phyloP scores from a whole-genome alignment of 1,284 basidiomycete species.

The Rhodotorula glutinis region DNA sequence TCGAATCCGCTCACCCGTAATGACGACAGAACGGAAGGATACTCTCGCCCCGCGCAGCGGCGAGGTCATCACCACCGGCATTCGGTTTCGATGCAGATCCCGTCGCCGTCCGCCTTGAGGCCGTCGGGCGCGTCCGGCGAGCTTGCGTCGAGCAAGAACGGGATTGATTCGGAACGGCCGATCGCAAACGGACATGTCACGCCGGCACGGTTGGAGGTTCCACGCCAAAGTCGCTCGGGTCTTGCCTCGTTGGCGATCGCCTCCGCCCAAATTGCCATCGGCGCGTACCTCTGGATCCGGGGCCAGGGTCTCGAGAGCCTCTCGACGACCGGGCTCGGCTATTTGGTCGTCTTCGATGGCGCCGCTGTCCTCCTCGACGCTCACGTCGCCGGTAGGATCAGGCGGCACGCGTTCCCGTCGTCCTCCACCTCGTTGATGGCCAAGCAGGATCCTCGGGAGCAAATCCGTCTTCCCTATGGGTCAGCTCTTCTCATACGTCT shows the following conservation, averaged over 20 bases:
- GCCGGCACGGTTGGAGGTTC: too few species aligned
- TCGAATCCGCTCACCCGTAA: not conserved
- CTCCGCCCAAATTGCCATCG: conserved; percentile 53
- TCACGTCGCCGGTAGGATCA: not conserved
- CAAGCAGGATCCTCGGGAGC: too few species aligned
- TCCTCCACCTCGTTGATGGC: too few species aligned
- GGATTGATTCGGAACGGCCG: too few species aligned
- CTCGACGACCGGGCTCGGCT: conserved; percentile 83
- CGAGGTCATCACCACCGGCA: conserved; percentile 65
- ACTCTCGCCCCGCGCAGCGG: conserved; percentile 10
- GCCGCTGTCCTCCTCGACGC: conserved; percentile 56
- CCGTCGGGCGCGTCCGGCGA: conserved; percentile 26
- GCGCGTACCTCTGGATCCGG: conserved; percentile 72
- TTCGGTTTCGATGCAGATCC: conserved; percentile 63
- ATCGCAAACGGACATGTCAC: too few species aligned
- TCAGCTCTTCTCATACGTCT: too few species aligned
- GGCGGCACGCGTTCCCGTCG: conserved; percentile 1
- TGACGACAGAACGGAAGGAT: not conserved
- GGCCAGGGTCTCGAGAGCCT: conserved; percentile 87
- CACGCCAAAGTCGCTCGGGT: too few species aligned
- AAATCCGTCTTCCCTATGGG: too few species aligned
- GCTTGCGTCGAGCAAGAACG: too few species aligned
- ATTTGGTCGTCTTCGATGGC: conserved; percentile 90
- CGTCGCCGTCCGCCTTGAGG: conserved; percentile 48
- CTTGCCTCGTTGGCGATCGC: conserved; percentile 23